These are phyloP conservation scores for Ganoderma lucidum DNA, from an alignment of 1,284 basidiomycete genomes.

Conservation along the genomic window DNA sequence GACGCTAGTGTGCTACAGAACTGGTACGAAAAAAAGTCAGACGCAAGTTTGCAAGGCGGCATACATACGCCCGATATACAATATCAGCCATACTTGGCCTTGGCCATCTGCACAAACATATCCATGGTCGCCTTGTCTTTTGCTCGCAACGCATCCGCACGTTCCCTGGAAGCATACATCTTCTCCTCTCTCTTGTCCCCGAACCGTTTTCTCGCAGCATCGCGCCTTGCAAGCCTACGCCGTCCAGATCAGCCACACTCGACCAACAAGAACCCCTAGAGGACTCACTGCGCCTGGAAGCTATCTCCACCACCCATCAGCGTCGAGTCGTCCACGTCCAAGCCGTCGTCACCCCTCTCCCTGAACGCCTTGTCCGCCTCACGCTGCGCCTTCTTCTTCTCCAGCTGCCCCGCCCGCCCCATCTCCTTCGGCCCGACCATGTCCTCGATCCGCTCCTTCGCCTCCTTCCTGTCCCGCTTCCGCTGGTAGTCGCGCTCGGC, in stretches of 20 bases:
- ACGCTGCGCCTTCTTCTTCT: slow-evolving; percentile 74
- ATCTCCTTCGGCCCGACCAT: slow-evolving; percentile 76
- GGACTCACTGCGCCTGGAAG: slow-evolving; percentile 71
- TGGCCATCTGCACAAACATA: slow-evolving; percentile 84
- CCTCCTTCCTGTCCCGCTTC: slow-evolving; percentile 70
- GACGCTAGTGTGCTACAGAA: background rate
- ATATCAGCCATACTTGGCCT: slow-evolving; percentile 71
- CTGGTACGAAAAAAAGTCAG: background rate
- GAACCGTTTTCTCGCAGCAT: slow-evolving; percentile 65
- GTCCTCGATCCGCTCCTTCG: slow-evolving; percentile 75
- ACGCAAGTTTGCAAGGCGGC: background rate
- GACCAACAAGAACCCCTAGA: background rate
- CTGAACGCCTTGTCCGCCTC: slow-evolving; percentile 72
- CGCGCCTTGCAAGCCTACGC: slow-evolving; percentile 69
- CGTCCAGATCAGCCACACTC: slow-evolving; percentile 3
- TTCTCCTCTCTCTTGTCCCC: slow-evolving; percentile 66
- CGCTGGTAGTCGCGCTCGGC: slow-evolving; percentile 63
- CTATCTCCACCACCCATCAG: slow-evolving; percentile 79
- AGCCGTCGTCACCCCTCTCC: slow-evolving; percentile 75
- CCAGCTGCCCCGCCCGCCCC: slow-evolving; percentile 76
- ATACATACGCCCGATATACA: background rate
- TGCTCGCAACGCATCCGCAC: slow-evolving; percentile 62
- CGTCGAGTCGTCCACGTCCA: slow-evolving; percentile 72
- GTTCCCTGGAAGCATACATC: slow-evolving; percentile 55
- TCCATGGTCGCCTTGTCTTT: slow-evolving; percentile 86